These are phyloP conservation scores for Daldinia vernicosa DNA, from an alignment of 495 filamentous ascomycete species.

Conservation along the genomic window DNA sequence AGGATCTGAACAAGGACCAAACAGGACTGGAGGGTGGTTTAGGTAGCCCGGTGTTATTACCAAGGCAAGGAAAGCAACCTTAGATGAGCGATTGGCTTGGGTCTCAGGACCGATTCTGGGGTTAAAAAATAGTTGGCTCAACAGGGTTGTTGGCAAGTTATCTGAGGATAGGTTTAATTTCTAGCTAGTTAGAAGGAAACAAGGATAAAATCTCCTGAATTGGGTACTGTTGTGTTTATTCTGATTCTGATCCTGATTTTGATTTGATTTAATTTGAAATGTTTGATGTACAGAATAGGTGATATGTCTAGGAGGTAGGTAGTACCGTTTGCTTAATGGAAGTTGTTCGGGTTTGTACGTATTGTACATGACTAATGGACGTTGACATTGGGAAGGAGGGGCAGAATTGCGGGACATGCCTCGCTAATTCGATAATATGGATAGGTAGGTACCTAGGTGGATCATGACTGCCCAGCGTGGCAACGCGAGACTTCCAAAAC, in stretches of 20 bases:
- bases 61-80: constrained; percentile 26
- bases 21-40: constrained; percentile 29
- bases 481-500: constrained; percentile 22
- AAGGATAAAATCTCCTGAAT: constrained; percentile 17
- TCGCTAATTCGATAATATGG: constrained; percentile 2
- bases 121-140: constrained; percentile 22
- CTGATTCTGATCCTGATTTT: not conserved
- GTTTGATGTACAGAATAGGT: no score
- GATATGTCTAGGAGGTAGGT: not conserved
- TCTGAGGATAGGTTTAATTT: constrained; percentile 31
- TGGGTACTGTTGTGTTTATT: not conserved
- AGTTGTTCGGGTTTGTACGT: not conserved
- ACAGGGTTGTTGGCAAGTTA: constrained; percentile 11
- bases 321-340: not conserved
- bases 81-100: constrained; percentile 34
- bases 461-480: constrained; percentile 12
- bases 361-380: not conserved
- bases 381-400: not conserved
- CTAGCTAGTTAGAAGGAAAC: constrained; percentile 40
- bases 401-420: not conserved
- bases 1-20: constrained; percentile 29
- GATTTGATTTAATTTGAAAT: no score
- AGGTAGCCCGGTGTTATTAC: constrained; percentile 31
- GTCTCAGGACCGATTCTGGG: constrained; percentile 33
- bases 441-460: not conserved